Conservation (phyloP, 1,284 basidiomycete genomes). For the Pisolithus thermaeus region DNA sequence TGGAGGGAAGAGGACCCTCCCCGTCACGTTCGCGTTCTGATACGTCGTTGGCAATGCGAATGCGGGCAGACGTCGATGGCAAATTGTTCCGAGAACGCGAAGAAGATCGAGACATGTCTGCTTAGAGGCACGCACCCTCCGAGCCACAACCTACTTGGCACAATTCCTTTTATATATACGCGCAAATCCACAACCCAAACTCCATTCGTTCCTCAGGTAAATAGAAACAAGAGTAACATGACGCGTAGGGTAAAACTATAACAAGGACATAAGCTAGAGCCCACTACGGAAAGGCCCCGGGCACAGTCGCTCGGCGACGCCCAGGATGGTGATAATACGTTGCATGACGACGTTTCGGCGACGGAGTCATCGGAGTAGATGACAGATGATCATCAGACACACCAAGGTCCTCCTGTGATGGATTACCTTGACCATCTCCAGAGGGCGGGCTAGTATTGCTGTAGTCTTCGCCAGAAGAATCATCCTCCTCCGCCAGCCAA, state of each 20-base stretch:
- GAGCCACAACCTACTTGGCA: neutral
- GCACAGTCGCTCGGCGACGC: constrained; percentile 22
- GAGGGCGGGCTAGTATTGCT: constrained; percentile 17
- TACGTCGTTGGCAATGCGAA: constrained; percentile 17
- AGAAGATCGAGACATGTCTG: constrained; percentile 22
- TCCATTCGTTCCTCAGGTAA: too few relatives aligned
- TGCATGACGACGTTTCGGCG: constrained; percentile 25
- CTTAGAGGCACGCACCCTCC: neutral
- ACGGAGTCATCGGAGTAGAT: constrained; percentile 8
- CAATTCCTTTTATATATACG: neutral
- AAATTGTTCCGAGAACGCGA: constrained; percentile 15
- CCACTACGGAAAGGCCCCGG: constrained; percentile 20
- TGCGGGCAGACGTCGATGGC: constrained; percentile 15
- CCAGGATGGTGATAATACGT: constrained; percentile 31
- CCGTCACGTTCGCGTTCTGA: constrained; percentile 15
- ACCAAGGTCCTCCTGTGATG: constrained; percentile 22
- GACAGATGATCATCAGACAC: neutral
- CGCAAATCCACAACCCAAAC: too few relatives aligned
- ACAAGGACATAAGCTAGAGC: neutral
- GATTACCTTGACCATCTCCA: constrained; percentile 11
- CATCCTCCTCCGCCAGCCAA: constrained; percentile 54
- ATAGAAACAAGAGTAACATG: too few relatives aligned
- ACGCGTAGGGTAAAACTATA: neutral
- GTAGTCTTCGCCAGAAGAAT: constrained; percentile 28
- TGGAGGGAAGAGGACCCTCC: constrained; percentile 21